Evolutionary conservation across 1,284 basidiomycete species (phyloP).

Genomic region (Ustilago loliicola): DNA sequence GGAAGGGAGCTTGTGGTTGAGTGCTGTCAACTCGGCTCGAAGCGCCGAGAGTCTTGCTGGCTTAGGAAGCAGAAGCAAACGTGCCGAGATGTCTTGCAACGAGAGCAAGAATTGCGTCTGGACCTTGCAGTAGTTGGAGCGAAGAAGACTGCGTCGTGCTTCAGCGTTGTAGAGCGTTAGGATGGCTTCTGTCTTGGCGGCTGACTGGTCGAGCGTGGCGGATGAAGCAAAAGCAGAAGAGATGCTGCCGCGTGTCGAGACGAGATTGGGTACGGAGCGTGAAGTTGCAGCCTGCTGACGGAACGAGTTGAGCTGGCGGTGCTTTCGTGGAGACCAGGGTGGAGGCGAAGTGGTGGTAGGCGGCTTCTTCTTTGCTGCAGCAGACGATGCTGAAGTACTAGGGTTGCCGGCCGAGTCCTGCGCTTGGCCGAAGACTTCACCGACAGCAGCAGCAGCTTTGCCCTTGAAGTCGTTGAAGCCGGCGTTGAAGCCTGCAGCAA

Average conservation of each 20-base stretch:
- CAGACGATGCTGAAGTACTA: not conserved
- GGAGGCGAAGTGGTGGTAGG: constrained; percentile 13
- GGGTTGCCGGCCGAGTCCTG: constrained; percentile 13
- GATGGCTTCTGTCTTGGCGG: constrained; percentile 51
- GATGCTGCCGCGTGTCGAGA: constrained; percentile 74
- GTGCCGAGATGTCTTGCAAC: constrained; percentile 92
- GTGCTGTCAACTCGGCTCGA: constrained; percentile 91
- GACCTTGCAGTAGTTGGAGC: constrained; percentile 81
- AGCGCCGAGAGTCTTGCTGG: constrained; percentile 94
- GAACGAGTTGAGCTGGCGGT: constrained; percentile 41
- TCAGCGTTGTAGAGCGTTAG: constrained; percentile 58
- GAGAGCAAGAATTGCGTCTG: constrained; percentile 90
- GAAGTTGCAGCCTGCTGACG: constrained; percentile 40
- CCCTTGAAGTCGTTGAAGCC: constrained; percentile 57
- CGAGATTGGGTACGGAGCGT: constrained; percentile 50
- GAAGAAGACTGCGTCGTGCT: constrained; percentile 56
- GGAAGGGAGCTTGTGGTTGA: constrained; percentile 91
- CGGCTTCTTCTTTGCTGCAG: constrained; percentile 20
- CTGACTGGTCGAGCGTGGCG: constrained; percentile 74
- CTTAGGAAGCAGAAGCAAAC: constrained; percentile 90
- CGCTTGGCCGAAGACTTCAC: constrained; percentile 51
- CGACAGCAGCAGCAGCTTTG: constrained; percentile 61
- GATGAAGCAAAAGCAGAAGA: constrained; percentile 69
- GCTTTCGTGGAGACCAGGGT: constrained; percentile 46
- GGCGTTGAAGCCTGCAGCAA: constrained; percentile 58